Base-by-base conservation (phyloP, 108 stramenopile genomes). In the Stephanodiscus minutulus region DNA sequence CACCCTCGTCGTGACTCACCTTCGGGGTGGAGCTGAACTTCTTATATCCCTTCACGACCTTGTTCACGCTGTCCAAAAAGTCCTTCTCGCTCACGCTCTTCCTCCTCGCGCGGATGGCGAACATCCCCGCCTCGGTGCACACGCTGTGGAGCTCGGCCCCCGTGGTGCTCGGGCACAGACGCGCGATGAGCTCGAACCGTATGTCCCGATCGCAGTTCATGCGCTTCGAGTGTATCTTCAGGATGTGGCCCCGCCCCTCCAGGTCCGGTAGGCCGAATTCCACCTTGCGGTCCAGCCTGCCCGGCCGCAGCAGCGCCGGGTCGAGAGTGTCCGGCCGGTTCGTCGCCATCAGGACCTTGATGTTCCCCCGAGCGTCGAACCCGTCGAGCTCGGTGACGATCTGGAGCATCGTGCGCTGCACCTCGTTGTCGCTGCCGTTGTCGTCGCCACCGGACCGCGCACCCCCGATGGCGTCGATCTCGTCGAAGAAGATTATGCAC, bases 11-110 rank as follows among this genome's bases (percentile, higher is more conserved):
- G n/a, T n/a, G n/a, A 70, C 64, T 47, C 39, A 73, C 73, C 73
- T 73, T 99, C 17, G 99, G 98, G 53, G 99, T 99, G 29, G 97
- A 91, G 64, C 91, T 93, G 94, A 99, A 99, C 88, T 98, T 99
- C 76, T 98, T 97, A 93, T 99, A 99, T 63, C 97, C 97, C 92
- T 99, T 99, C 75, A 99, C 98, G 64, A 99, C 99, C 95, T 99
- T 98, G 82, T 97, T 97, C 73, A 98, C 96, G 28, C 94, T 92
- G 54, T 98, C 99, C 70, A 99, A 80, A 81, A 99, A 97, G 73
- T 99, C 99, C 73, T 97, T 96, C 78, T 99, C 98, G 50, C 85
- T 92, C 54, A 98, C 96, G 64, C 74, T 86, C 89, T 99, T 99
- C 74, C 97, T 87, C 58, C 99, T 87, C 0, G 97, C 96, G 27